Evolutionary conservation across 2,329 filamentous ascomycete genomes (phyloP).

Genomic region (Penicillium thymicola): DNA sequence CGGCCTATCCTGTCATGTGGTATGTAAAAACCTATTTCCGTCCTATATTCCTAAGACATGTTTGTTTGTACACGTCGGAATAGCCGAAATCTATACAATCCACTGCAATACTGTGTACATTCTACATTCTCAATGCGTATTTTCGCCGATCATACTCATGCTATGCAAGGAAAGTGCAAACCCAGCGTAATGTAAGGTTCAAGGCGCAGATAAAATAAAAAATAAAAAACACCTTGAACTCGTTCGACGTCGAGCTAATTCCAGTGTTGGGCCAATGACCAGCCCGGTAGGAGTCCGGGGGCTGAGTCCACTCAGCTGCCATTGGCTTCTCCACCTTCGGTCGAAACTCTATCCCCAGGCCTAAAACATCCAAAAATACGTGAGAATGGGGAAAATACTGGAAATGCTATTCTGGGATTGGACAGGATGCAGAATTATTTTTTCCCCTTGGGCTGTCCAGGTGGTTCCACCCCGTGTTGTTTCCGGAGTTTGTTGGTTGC

Average conservation of each 20-base stretch:
- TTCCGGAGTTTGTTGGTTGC: conserved; percentile 3
- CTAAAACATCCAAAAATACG: neutral
- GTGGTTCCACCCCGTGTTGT: neutral
- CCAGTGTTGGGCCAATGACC: neutral
- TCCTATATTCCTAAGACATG: neutral
- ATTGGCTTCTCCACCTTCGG: conserved; percentile 2
- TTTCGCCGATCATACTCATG: neutral
- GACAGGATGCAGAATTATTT: neutral
- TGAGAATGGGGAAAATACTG: neutral
- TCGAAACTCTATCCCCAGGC: conserved; percentile 8
- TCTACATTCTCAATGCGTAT: neutral
- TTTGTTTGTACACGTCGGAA: neutral
- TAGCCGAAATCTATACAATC: neutral
- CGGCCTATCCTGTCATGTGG: conserved; percentile 1
- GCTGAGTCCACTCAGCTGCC: neutral
- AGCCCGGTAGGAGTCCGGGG: neutral
- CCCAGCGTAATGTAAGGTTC: neutral
- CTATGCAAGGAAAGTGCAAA: neutral
- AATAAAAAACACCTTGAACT: neutral
- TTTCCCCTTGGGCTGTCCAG: neutral
- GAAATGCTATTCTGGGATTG: neutral
- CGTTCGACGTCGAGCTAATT: neutral
- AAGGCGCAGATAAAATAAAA: neutral
- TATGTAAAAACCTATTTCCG: neutral
- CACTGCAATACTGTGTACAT: neutral